Evolutionary conservation across 257 asterid genomes (phyloP), one percentile per base, ranked within the genome.

Genomic region (Jacaranda mimosifolia): DNA sequence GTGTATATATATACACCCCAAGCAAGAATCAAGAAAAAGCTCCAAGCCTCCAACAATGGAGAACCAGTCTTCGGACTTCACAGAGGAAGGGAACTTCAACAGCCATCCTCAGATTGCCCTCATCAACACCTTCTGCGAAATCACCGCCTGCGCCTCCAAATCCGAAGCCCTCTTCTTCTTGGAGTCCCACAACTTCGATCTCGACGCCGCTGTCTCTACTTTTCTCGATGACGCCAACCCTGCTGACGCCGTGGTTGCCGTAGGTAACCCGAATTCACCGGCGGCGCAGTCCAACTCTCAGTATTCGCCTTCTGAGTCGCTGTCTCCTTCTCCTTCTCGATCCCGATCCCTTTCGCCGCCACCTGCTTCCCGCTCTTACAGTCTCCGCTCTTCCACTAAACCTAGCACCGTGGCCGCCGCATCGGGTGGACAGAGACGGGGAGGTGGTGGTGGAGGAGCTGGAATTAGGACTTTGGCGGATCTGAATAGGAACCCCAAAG

Each of bases 151-250:
- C 85, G 68, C 91, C 56, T 82, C 95, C 19, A 81, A 85, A 79
- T 75, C 93, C 14, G 95, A 94, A 72, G 96, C 98, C 68, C 91
- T 81, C 42, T 94, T 94, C 81, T 94, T 86, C 83, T 66, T 91
- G 10, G 98, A 94, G 83, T 90, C 97, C 64, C 98, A 94, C 87
- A 86, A 86, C 62, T 91, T 90, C 93, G 89, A 92, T 75, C 88
- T 91, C 59, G 97, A 90, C 77, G 87, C 97, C 87, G 97, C 97
- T 76, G 89, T 89, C 81, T 91, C 97, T 79, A 93, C 98, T 48
- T 93, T 81, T 89, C 83, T 91, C 77, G 97, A 94, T 64, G 68
- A 81, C 57, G 77, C 89, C 49, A 77, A 43, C 58, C 57, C 86
- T 53, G 48, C 68, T 68, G 70, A 66, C 56, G 71, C 70, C 68